Base-by-base conservation (phyloP, 805 yeast genomes). In the Sugiyamaella lignohabitans region DNA sequence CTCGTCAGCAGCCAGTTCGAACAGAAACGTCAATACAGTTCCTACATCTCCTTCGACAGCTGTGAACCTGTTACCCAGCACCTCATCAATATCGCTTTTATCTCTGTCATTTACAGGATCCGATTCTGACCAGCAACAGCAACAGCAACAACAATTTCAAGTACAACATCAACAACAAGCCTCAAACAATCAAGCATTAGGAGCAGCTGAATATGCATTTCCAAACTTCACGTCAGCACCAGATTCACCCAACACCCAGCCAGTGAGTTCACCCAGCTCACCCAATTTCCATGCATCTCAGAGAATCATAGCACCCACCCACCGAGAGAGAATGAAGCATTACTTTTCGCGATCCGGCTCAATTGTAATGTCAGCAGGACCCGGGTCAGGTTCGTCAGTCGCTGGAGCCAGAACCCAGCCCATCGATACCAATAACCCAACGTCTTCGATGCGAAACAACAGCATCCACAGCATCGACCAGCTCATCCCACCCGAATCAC, bases 11-110 rank as follows among this genome's bases (percentile, higher is more conserved):
- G n/a, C n/a, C n/a, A n/a, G n/a, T n/a, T n/a, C n/a, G n/a, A n/a
- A n/a, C n/a, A n/a, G 10, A 27, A 27, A 27, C 6, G 30, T 6
- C 11, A 35, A 17, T 14, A 6, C 38, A 17, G 20, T 14, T 29
- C 16, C 38, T 8, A n/a, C n/a, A n/a, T n/a, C n/a, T n/a, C 43
- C 32, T 10, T 23, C 48, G 19, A 30, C 36, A 19, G 35, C 48
- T 17, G n/a, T 20, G 20, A 24, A 29, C 17, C 48, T 53, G 27
- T 46, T 53, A 11, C 54, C 56, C 19, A 43, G 49, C 42, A 53
- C 56, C 2, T 53, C 56, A 11, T 42, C 54, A 6, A 53, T 53
- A 11, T 53, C 56, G 14, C 40, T 53, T 20, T 44, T 53, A 16
- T 43, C 49, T 18, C 46, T 53, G 24, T 53, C 56, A 21, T 43